Evolutionary conservation across 768 basidiomycete genomes (phyloP).

Genomic region (Cyathus striatus): DNA sequence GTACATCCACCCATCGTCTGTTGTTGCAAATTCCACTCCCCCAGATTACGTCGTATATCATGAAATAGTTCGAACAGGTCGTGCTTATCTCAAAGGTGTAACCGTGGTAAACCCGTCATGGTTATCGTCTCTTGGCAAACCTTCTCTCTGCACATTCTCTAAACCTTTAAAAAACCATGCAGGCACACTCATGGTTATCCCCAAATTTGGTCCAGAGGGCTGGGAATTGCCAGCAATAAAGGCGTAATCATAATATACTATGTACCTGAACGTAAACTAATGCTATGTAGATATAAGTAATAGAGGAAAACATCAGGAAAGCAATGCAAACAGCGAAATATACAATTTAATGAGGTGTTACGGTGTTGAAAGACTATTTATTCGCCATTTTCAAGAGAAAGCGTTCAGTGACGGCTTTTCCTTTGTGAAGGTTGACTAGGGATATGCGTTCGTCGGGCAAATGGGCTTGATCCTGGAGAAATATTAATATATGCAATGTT

Average conservation of each 20-base stretch:
- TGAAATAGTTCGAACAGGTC: slow-evolving; percentile 74
- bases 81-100: slow-evolving; percentile 77
- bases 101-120: slow-evolving; percentile 86
- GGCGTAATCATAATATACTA: slow-evolving; percentile 16
- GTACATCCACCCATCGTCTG: slow-evolving; percentile 89
- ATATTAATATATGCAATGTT: slow-evolving; percentile 1
- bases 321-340: too few species aligned
- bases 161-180: slow-evolving; percentile 71
- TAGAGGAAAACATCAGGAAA: too few species aligned
- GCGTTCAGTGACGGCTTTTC: slow-evolving; percentile 72
- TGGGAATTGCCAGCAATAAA: slow-evolving; percentile 85
- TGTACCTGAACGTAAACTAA: too few species aligned
- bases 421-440: slow-evolving; percentile 71
- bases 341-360: too few species aligned
- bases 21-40: slow-evolving; percentile 60
- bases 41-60: slow-evolving; percentile 85
- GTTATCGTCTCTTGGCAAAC: slow-evolving; percentile 75
- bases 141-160: slow-evolving; percentile 83
- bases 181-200: slow-evolving; percentile 70
- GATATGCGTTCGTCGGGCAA: slow-evolving; percentile 91
- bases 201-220: slow-evolving; percentile 77
- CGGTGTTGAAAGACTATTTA: too few species aligned
- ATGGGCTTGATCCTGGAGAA: slow-evolving; percentile 79
- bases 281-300: too few species aligned
- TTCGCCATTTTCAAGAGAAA: slow-evolving; percentile 62